Percentiles rank a stretch among this genome's conserved stretches.
phyloP scores from a whole-genome alignment of 1,284 basidiomycete species.

The Rhodotorula sp. region DNA sequence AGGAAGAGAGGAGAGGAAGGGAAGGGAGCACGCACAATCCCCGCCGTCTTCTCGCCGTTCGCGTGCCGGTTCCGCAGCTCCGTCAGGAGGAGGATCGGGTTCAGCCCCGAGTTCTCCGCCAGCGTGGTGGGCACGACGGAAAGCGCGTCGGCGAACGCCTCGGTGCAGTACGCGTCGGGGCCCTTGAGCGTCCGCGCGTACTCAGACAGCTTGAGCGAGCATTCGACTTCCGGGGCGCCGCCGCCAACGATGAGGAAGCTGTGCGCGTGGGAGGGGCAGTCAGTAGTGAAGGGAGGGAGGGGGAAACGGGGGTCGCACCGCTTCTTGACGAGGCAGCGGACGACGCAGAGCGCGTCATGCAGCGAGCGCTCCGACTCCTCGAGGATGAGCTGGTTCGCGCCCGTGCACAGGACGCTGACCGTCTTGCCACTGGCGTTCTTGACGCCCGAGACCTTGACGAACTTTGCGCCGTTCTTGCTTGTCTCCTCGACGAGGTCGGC shows the following conservation, averaged over 20 bases:
- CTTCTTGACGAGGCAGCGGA: slow-evolving; percentile 98
- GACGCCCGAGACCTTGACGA: slow-evolving; percentile 92
- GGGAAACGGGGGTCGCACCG: slow-evolving; percentile 60
- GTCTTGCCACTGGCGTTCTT: slow-evolving; percentile 88
- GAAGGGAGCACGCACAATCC: slow-evolving; percentile 60
- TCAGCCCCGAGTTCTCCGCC: slow-evolving; percentile 97
- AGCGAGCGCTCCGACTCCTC: slow-evolving; percentile 97
- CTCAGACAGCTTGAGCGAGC: slow-evolving; percentile 89
- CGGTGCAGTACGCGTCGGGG: slow-evolving; percentile 99
- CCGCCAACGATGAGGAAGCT: slow-evolving; percentile 96
- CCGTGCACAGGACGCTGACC: slow-evolving; percentile 93
- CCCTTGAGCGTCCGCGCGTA: slow-evolving; percentile 93
- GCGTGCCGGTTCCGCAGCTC: slow-evolving; percentile 97
- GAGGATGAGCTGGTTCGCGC: slow-evolving; percentile 87
- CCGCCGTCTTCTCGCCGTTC: slow-evolving; percentile 88
- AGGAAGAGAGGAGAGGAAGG: too few species aligned
- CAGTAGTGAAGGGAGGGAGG: not conserved
- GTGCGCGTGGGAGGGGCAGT: not conserved
- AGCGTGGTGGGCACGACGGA: slow-evolving; percentile 98
- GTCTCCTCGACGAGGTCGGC: slow-evolving; percentile 95
- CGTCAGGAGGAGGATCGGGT: slow-evolving; percentile 97
- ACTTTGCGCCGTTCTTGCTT: slow-evolving; percentile 80
- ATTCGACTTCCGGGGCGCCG: slow-evolving; percentile 96
- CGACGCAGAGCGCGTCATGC: slow-evolving; percentile 97
- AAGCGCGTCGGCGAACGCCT: slow-evolving; percentile 95